These are phyloP conservation scores for Backusella liffmaniae DNA, from an alignment of 192 early-diverging fungal genomes.

Conservation along the genomic window DNA sequence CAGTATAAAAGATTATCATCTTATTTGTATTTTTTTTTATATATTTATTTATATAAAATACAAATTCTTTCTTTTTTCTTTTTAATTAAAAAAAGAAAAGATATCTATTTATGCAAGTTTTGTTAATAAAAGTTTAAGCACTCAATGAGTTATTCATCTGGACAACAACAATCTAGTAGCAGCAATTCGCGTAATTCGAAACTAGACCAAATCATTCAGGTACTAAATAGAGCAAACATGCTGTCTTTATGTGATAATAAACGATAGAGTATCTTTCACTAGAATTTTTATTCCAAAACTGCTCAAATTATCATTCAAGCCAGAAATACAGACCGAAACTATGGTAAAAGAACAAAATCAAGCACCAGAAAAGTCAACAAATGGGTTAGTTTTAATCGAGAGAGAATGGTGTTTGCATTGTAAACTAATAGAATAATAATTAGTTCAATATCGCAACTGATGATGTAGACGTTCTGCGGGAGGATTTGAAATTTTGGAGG, in stretches of 20 bases:
- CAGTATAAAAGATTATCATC: background rate
- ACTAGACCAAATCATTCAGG: constrained; percentile 59
- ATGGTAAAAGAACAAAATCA: constrained; percentile 14
- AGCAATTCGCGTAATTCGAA: constrained; percentile 44
- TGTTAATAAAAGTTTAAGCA: background rate
- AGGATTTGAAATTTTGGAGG: constrained; percentile 81
- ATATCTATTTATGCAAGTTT: background rate
- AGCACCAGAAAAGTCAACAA: constrained; percentile 54
- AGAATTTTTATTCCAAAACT: constrained; percentile 78
- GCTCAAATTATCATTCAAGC: constrained; percentile 73
- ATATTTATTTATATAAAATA: background rate
- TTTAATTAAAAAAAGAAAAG: background rate
- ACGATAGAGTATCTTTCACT: background rate
- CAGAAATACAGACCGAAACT: constrained; percentile 42
- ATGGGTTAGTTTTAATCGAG: constrained; percentile 45
- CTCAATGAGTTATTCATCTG: constrained; percentile 8
- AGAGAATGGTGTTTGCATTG: background rate
- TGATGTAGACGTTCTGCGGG: constrained; percentile 73
- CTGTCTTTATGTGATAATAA: background rate
- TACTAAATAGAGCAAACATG: background rate
- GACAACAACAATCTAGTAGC: background rate
- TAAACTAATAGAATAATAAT: background rate
- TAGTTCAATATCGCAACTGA: constrained; percentile 85
- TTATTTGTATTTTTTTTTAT: background rate
- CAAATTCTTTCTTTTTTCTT: background rate